These are phyloP conservation scores for Trichoderma oligosporum DNA, from an alignment of 2,329 filamentous ascomycete genomes.

Conservation along the genomic window DNA sequence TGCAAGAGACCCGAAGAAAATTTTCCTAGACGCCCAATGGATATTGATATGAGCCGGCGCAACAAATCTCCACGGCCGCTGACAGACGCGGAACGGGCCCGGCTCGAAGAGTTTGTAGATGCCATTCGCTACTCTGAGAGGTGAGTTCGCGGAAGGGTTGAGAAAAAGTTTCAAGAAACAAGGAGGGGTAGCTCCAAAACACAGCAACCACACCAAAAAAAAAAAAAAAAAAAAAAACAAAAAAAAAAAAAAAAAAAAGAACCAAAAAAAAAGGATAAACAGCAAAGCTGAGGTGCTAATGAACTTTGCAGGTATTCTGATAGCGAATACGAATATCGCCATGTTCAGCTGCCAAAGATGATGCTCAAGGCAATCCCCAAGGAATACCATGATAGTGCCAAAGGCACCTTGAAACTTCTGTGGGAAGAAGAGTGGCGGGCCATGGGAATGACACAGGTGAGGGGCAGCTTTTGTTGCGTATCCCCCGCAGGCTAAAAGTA, in stretches of 20 bases:
- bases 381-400: slow-evolving; percentile 83
- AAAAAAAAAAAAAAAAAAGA: too few relatives aligned
- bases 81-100: slow-evolving; percentile 73
- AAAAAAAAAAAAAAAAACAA: too few relatives aligned
- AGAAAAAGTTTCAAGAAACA: neutral
- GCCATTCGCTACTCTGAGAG: slow-evolving; percentile 92
- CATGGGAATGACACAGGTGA: slow-evolving; percentile 92
- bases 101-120: slow-evolving; percentile 87
- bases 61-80: slow-evolving; percentile 82
- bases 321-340: slow-evolving; percentile 89
- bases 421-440: slow-evolving; percentile 99
- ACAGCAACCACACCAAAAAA: too few relatives aligned
- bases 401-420: slow-evolving; percentile 90
- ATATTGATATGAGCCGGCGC: slow-evolving; percentile 77
- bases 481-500: neutral
- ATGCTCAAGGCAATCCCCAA: slow-evolving; percentile 97
- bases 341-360: slow-evolving; percentile 94
- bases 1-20: neutral
- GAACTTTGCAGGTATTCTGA: slow-evolving; percentile 77
- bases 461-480: slow-evolving; percentile 23
- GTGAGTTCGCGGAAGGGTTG: slow-evolving; percentile 46
- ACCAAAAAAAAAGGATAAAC: too few relatives aligned
- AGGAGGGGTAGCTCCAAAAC: neutral
- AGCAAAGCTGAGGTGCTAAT: slow-evolving; percentile 7
- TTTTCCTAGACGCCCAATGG: slow-evolving; percentile 30